A percentile compares a stretch with the other conserved stretches of the same genome.
Evolutionary conservation across 139 green algal species (phyloP).

Genomic region (Penium margaritaceum): DNA sequence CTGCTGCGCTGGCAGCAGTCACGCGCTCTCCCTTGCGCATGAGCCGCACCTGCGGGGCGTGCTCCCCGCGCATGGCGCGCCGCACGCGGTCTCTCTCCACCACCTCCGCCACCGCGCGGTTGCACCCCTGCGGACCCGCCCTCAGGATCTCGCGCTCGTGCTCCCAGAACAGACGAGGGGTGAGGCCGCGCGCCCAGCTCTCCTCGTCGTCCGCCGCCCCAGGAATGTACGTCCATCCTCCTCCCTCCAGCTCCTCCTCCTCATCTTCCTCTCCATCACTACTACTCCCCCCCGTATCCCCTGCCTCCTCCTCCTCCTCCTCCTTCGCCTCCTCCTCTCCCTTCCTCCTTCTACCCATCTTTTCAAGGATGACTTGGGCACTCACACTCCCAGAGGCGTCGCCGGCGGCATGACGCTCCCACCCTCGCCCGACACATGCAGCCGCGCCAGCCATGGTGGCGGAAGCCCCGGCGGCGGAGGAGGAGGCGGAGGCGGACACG

Average conservation of each 20-base stretch:
- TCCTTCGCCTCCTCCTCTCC: not conserved
- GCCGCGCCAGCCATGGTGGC: too few species aligned
- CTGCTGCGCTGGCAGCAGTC: too few species aligned
- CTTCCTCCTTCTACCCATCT: not conserved
- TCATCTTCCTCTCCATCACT: not conserved
- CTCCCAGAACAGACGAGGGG: conserved; percentile 64
- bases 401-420: too few species aligned
- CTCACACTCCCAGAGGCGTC: too few species aligned
- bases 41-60: not conserved
- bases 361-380: too few species aligned
- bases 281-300: too few species aligned
- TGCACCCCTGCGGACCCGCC: conserved; percentile 50
- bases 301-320: not conserved
- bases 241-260: not conserved
- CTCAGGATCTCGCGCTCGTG: conserved; percentile 44
- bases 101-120: conserved; percentile 45
- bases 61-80: conserved; percentile 8
- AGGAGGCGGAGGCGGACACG: conserved; percentile 72
- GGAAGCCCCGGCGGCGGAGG: conserved; percentile 7
- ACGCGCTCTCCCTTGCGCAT: too few species aligned
- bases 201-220: conserved; percentile 94
- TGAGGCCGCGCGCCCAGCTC: conserved; percentile 77
- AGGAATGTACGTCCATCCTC: conserved; percentile 61
- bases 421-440: too few species aligned
- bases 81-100: conserved; percentile 42